Evolutionary conservation across 2,329 filamentous ascomycete genomes (phyloP).

Genomic region (Botrytis paeoniae): DNA sequence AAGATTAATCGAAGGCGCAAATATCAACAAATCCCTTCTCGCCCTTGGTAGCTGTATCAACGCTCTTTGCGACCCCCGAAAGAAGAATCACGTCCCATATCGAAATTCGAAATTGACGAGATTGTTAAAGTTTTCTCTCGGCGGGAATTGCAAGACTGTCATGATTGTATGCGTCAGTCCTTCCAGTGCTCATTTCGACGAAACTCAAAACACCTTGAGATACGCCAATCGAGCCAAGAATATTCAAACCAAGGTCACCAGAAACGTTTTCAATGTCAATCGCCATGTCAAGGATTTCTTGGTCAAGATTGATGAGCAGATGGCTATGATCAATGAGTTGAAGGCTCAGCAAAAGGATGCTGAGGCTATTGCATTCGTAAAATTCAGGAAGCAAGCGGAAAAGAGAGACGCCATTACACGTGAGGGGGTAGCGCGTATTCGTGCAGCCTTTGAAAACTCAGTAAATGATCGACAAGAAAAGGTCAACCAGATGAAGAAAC

Average conservation of each 20-base stretch:
- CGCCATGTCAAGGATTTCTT: slow-evolving; percentile 98
- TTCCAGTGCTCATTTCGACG: slow-evolving; percentile 94
- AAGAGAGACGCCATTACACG: slow-evolving; percentile 73
- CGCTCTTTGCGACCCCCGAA: slow-evolving; percentile 87
- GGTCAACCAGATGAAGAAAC: slow-evolving; percentile 73
- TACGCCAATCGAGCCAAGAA: slow-evolving; percentile 99
- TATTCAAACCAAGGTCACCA: slow-evolving; percentile 98
- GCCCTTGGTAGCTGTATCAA: slow-evolving; percentile 97
- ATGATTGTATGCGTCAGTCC: slow-evolving; percentile 99
- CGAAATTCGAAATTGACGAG: slow-evolving; percentile 96
- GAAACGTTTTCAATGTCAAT: slow-evolving; percentile 98
- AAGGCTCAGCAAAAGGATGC: slow-evolving; percentile 89
- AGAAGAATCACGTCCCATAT: slow-evolving; percentile 92
- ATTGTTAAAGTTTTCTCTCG: slow-evolving; percentile 92
- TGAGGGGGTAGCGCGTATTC: slow-evolving; percentile 77
- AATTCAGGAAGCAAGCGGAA: slow-evolving; percentile 86
- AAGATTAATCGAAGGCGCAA: slow-evolving; percentile 86
- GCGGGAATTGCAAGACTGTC: slow-evolving; percentile 97
- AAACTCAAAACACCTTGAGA: slow-evolving; percentile 95
- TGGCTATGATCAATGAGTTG: slow-evolving; percentile 93
- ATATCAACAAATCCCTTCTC: slow-evolving; percentile 98
- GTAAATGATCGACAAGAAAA: slow-evolving; percentile 75
- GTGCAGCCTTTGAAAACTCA: slow-evolving; percentile 80
- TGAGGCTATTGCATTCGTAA: slow-evolving; percentile 76
- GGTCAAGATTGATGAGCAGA: slow-evolving; percentile 98